A percentile compares a stretch with the other conserved stretches of the same genome.
Evolutionary conservation across 345 rosid species (phyloP).

Genomic region (Noccaea caerulescens): DNA sequence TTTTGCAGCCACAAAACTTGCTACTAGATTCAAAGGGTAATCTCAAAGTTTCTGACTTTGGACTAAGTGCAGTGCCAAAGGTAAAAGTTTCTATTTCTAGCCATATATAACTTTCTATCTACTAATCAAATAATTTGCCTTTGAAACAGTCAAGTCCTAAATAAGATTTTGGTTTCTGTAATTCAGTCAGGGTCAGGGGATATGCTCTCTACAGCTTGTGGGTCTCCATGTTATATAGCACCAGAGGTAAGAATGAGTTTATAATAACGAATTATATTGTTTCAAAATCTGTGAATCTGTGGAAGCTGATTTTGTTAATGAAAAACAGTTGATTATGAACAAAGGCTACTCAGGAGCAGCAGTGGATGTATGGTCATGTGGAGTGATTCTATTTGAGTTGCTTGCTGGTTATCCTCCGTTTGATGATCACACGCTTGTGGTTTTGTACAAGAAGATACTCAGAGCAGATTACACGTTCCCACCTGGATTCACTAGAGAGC

Average conservation of each 20-base stretch:
- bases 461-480: slow-evolving; percentile 73
- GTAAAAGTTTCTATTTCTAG: slow-evolving; percentile 42
- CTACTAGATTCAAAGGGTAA: slow-evolving; percentile 72
- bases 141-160: slow-evolving; percentile 27
- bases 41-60: slow-evolving; percentile 88
- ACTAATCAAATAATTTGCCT: background rate
- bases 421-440: slow-evolving; percentile 71
- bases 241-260: slow-evolving; percentile 66
- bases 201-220: slow-evolving; percentile 85
- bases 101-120: background rate
- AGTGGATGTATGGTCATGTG: slow-evolving; percentile 94
- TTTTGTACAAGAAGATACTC: slow-evolving; percentile 75
- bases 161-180: slow-evolving; percentile 13
- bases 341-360: slow-evolving; percentile 83
- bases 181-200: slow-evolving; percentile 79
- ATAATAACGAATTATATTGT: background rate
- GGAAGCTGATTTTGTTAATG: slow-evolving; percentile 25
- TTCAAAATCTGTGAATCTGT: background rate
- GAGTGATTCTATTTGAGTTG: slow-evolving; percentile 84
- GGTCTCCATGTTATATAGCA: slow-evolving; percentile 91
- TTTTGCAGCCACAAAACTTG: slow-evolving; percentile 82
- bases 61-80: slow-evolving; percentile 75
- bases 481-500: slow-evolving; percentile 57
- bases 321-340: slow-evolving; percentile 67
- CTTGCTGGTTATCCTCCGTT: slow-evolving; percentile 81